phyloP scores from a whole-genome alignment of 2,329 filamentous ascomycete genomes.

The Pseudocercospora pini-densiflorae region DNA sequence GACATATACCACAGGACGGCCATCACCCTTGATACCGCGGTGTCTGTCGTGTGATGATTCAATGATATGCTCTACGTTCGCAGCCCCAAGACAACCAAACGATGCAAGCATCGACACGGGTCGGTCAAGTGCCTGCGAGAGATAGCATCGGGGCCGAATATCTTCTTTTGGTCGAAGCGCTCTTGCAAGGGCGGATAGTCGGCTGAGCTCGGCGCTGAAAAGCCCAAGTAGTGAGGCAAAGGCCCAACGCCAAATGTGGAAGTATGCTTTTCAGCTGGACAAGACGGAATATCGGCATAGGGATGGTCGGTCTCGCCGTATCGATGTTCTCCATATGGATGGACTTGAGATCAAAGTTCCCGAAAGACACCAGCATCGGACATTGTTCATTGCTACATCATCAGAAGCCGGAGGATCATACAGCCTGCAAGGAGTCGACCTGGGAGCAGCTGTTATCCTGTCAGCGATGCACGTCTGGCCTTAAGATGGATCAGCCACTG shows the following conservation, averaged over 20 bases:
- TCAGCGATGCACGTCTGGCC: not conserved
- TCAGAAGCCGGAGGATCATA: not conserved
- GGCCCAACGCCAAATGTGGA: not conserved
- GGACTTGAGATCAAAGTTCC: not conserved
- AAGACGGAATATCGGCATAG: not conserved
- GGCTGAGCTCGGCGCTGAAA: not conserved
- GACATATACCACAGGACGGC: not conserved
- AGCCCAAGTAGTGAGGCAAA: constrained; percentile 1
- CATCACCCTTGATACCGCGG: not conserved
- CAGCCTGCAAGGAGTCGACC: not conserved
- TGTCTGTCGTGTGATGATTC: not conserved
- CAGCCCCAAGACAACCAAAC: not conserved
- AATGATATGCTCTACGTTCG: not conserved
- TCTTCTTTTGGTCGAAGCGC: not conserved
- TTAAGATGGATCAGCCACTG: not conserved
- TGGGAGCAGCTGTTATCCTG: not conserved
- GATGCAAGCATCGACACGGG: not conserved
- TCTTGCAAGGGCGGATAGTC: not conserved
- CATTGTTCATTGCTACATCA: not conserved
- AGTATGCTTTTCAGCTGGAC: not conserved
- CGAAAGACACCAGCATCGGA: not conserved
- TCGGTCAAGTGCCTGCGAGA: not conserved
- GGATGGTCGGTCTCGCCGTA: not conserved
- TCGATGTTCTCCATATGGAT: not conserved
- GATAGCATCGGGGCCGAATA: not conserved